Evolutionary conservation across 139 green algal species (phyloP).

Genomic region (Astrephomene gubernaculifera): DNA sequence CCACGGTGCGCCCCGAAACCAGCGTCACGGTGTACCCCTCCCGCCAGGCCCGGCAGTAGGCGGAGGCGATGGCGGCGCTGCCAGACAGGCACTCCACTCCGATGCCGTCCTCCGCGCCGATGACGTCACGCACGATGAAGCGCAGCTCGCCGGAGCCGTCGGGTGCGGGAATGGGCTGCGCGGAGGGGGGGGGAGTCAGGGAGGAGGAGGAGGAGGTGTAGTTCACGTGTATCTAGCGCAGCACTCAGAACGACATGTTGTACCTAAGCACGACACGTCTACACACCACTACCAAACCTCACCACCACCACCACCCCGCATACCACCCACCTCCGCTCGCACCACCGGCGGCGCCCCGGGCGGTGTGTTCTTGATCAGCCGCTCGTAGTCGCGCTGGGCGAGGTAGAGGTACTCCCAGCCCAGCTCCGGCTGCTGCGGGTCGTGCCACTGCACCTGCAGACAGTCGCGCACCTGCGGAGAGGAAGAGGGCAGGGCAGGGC

Average conservation of each 20-base stretch:
- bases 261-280: no score
- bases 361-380: constrained; percentile 35
- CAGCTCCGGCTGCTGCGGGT: constrained; percentile 75
- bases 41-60: constrained; percentile 65
- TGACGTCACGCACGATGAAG: constrained; percentile 86
- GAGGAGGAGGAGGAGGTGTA: no score
- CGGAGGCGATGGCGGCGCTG: constrained; percentile 91
- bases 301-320: neutral
- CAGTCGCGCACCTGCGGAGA: constrained; percentile 40
- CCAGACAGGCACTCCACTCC: constrained; percentile 98
- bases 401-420: constrained; percentile 97
- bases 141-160: constrained; percentile 26
- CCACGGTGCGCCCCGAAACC: constrained; percentile 93
- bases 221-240: no score
- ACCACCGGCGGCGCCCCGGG: neutral
- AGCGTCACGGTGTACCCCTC: constrained; percentile 96
- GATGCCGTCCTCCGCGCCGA: constrained; percentile 96
- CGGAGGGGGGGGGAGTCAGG: neutral
- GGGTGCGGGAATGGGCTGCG: constrained; percentile 7
- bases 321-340: constrained; percentile 8
- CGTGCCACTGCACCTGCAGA: constrained; percentile 81
- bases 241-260: no score
- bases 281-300: no score
- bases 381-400: constrained; percentile 82
- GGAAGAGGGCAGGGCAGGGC: neutral